Evolutionary conservation across 129 eudicot species (phyloP).

Genomic region (Dittrichia graveolens): DNA sequence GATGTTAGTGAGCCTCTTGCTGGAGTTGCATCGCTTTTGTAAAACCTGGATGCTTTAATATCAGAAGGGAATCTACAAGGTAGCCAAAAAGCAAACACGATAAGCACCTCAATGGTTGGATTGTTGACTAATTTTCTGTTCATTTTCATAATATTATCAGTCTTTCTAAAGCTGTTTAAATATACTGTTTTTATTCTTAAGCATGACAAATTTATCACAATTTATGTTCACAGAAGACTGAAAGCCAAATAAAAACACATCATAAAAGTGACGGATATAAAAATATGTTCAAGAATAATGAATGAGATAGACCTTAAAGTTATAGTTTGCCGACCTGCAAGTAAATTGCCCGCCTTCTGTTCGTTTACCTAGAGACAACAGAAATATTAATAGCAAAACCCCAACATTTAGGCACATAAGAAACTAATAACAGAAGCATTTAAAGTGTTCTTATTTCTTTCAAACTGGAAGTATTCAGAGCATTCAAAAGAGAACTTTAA

Average conservation of each 20-base stretch:
- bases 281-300: background rate
- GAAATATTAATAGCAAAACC: constrained; percentile 13
- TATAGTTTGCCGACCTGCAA: constrained; percentile 59
- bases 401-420: constrained; percentile 7
- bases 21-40: constrained; percentile 57
- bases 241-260: background rate
- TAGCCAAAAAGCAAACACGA: constrained; percentile 13
- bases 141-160: background rate
- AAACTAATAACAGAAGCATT: constrained; percentile 4
- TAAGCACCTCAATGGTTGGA: constrained; percentile 8
- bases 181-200: background rate
- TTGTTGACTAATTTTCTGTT: constrained; percentile 1
- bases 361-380: constrained; percentile 71
- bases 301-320: constrained; percentile 56
- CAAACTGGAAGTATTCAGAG: background rate
- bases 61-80: constrained; percentile 71
- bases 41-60: constrained; percentile 45
- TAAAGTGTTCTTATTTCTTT: background rate
- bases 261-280: background rate
- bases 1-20: constrained; percentile 57
- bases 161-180: background rate
- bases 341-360: constrained; percentile 51
- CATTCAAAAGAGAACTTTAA: background rate
- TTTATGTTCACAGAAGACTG: constrained; percentile 11
- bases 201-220: background rate